phyloP scores from a whole-genome alignment of 208 protist genomes.

The Crithidia acanthocephali region DNA sequence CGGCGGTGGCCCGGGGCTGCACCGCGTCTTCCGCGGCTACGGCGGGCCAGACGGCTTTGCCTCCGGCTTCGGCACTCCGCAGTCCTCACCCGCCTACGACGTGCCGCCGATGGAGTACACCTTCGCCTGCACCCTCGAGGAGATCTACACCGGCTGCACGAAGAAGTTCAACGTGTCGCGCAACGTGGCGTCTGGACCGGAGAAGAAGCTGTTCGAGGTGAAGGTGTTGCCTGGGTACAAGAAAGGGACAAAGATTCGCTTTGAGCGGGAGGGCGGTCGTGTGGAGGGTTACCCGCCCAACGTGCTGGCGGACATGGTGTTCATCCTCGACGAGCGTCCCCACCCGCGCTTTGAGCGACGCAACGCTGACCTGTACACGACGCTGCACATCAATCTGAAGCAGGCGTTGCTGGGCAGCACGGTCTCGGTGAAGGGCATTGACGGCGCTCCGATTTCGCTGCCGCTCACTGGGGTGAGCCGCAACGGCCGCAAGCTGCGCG shows the following conservation, averaged over 20 bases:
- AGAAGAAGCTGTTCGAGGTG: slow-evolving; percentile 93
- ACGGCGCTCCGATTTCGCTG: slow-evolving; percentile 51
- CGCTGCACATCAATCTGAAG: slow-evolving; percentile 83
- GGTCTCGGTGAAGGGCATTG: slow-evolving; percentile 67
- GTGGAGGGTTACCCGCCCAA: slow-evolving; percentile 88
- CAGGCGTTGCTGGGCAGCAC: slow-evolving; percentile 84
- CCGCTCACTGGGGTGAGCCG: slow-evolving; percentile 80
- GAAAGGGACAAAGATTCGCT: slow-evolving; percentile 97
- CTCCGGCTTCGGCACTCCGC: slow-evolving; percentile 78
- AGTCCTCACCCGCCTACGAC: slow-evolving; percentile 84
- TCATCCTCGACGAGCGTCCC: slow-evolving; percentile 95
- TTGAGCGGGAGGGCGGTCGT: slow-evolving; percentile 84
- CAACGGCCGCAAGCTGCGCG: slow-evolving; percentile 74
- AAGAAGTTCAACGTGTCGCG: slow-evolving; percentile 94
- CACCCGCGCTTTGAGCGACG: slow-evolving; percentile 91
- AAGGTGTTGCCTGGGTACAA: slow-evolving; percentile 96
- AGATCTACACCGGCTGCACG: slow-evolving; percentile 97
- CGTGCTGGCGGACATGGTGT: slow-evolving; percentile 96
- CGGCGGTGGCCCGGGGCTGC: slow-evolving; percentile 78
- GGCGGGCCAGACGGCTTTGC: slow-evolving; percentile 79
- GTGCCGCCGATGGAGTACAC: slow-evolving; percentile 91
- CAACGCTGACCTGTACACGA: slow-evolving; percentile 86
- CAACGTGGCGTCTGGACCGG: slow-evolving; percentile 68
- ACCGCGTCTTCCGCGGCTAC: slow-evolving; percentile 83
- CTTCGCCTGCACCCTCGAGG: slow-evolving; percentile 95